Evolutionary conservation across 2,329 filamentous ascomycete genomes (phyloP).

Genomic region (Mollisia scopiformis): DNA sequence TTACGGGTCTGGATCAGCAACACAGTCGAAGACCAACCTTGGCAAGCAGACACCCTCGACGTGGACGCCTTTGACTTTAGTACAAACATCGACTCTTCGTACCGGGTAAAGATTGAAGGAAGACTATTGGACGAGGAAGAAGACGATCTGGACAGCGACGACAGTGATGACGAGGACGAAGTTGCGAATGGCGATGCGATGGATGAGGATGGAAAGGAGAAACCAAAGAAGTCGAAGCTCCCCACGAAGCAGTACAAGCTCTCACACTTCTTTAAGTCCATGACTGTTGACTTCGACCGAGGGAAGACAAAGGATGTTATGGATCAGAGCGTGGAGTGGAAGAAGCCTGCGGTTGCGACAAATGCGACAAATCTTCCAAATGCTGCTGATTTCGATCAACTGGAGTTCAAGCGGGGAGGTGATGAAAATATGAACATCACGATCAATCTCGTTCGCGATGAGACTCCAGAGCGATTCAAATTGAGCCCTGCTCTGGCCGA

Average conservation of each 20-base stretch:
- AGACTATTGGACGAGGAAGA: slow-evolving; percentile 74
- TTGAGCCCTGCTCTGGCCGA: slow-evolving; percentile 80
- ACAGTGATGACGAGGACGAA: slow-evolving; percentile 51
- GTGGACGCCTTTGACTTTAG: slow-evolving; percentile 82
- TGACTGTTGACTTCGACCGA: slow-evolving; percentile 74
- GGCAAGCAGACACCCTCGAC: slow-evolving; percentile 75
- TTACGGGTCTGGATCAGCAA: slow-evolving; percentile 95
- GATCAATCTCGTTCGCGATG: slow-evolving; percentile 83
- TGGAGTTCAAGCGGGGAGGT: slow-evolving; percentile 88
- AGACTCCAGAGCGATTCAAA: slow-evolving; percentile 82
- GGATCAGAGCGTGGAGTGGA: slow-evolving; percentile 78
- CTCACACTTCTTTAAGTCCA: slow-evolving; percentile 81
- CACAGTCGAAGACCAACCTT: slow-evolving; percentile 90
- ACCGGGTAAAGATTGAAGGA: slow-evolving; percentile 90
- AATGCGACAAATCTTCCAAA: slow-evolving; percentile 54
- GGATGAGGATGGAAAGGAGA: slow-evolving; percentile 60
- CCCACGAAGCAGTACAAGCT: slow-evolving; percentile 57
- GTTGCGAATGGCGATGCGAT: slow-evolving; percentile 42
- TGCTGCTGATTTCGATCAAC: slow-evolving; percentile 81
- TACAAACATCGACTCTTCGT: slow-evolving; percentile 76
- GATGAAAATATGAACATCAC: slow-evolving; percentile 93
- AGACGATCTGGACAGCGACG: slow-evolving; percentile 52
- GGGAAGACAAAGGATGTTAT: slow-evolving; percentile 57
- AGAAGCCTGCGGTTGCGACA: slow-evolving; percentile 67
- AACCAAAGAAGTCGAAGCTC: slow-evolving; percentile 40